A percentile compares a stretch with the other conserved stretches of the same genome.
phyloP scores from a whole-genome alignment of 331 rosid genomes.

The Acacia concinna region DNA sequence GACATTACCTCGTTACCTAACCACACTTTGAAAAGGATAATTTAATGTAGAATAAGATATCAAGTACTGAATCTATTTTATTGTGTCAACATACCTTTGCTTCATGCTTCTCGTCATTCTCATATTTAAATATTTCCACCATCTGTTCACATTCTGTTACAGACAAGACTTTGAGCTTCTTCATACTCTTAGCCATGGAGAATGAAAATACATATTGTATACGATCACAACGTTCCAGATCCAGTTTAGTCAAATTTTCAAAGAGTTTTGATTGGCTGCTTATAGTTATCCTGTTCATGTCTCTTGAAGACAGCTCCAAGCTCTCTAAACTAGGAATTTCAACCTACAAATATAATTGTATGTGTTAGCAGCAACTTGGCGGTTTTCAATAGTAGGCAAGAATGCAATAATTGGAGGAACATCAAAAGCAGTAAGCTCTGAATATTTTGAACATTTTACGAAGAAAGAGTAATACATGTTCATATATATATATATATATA shows the following conservation, averaged over 20 bases:
- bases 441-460: neutral
- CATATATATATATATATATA: neutral
- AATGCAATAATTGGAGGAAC: neutral
- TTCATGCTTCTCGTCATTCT: neutral
- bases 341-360: neutral
- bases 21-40: neutral
- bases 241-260: neutral
- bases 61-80: neutral
- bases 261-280: neutral
- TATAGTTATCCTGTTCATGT: neutral
- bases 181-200: conserved; percentile 13
- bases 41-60: neutral
- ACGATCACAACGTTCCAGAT: neutral
- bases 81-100: neutral
- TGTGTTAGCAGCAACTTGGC: neutral
- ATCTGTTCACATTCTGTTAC: neutral
- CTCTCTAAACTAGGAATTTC: conserved; percentile 15
- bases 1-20: no score
- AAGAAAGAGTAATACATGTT: neutral
- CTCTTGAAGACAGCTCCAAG: conserved; percentile 8
- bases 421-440: neutral
- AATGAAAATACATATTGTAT: conserved; percentile 15
- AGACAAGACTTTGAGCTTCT: neutral
- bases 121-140: neutral
- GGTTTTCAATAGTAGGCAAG: neutral